Conservation (phyloP, 306 rosid species). For the Vigna mungo region DNA sequence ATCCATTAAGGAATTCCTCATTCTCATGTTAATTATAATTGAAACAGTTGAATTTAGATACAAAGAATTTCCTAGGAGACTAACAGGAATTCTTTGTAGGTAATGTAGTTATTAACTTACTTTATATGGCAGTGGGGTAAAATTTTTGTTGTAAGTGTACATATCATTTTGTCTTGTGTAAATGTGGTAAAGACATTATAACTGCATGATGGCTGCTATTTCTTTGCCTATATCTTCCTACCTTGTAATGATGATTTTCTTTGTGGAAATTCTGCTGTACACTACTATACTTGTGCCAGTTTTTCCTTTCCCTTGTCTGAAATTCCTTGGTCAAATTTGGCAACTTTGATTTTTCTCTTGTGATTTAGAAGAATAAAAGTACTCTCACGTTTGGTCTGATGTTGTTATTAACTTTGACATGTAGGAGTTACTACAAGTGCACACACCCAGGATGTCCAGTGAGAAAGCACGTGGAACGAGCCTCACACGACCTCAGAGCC, state of each 20-base stretch:
- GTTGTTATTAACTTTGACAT: conserved; percentile 22
- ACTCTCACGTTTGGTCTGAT: conserved; percentile 21
- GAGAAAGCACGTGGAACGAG: conserved; percentile 93
- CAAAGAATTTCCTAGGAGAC: not conserved
- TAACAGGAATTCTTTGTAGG: not conserved
- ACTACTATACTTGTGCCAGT: not conserved
- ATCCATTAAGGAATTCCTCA: conserved; percentile 28
- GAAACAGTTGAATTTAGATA: not conserved
- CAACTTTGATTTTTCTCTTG: conserved; percentile 8
- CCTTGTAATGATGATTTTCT: not conserved
- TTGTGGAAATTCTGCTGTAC: not conserved
- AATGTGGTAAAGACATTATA: conserved; percentile 26
- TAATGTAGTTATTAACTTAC: not conserved
- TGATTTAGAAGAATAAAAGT: conserved; percentile 9
- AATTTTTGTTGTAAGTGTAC: not conserved
- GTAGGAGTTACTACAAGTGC: conserved; percentile 96
- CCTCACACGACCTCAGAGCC: conserved; percentile 78
- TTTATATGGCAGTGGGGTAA: not conserved
- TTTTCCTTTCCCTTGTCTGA: conserved; percentile 15
- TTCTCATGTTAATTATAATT: not conserved
- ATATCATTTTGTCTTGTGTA: not conserved
- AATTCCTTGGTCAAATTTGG: conserved; percentile 44
- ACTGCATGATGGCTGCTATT: conserved; percentile 23
- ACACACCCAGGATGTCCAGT: conserved; percentile 85
- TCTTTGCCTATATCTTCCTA: conserved; percentile 9